Evolutionary conservation across 2,329 filamentous ascomycete genomes (phyloP), one percentile per base, ranked within the genome.

Genomic region (Fonsecaea erecta): DNA sequence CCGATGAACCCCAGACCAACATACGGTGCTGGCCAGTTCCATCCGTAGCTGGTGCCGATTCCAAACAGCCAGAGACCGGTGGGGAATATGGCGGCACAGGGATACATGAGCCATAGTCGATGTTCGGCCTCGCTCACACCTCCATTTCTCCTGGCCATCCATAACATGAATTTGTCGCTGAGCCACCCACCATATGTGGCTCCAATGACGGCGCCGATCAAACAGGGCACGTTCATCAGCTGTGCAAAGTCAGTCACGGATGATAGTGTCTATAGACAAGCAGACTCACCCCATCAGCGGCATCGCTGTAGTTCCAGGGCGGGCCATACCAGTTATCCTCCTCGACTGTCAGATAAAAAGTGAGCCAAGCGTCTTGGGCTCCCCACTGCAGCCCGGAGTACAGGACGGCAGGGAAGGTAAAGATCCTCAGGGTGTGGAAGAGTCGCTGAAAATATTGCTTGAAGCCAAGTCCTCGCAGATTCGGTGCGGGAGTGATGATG

Each of bases 321-420:
- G 77, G 74, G 0, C 75, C 80, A 28, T 81, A 82, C 81, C 84
- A 86, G 68, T 81, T 81, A 66, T 85, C 83, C 69, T 87, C 83
- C 71, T 86, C 80, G 1, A 86, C 79, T 0, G 85, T 87, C 34
- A 86, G 76, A 67, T 87, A 86, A 72, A 87, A 86, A 1, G 83
- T 83, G 24, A 87, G 75, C 75, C 85, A 86, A n/a, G 85, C 83
- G 68, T 86, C 85, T 73, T 87, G 85, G 32, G 83, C 78, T 3
- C 85, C 85, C 85, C 85, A 87, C 71, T 86, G 84, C 26, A 86
- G 73, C 8, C 85, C 84, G 2, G 84, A 83, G 66, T 83, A 86
- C 67, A 84, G 79, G 9, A 86, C 84, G 1, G 84, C 84, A 0
- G 85, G 85, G 65, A 86, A 86, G 1, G 80, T 79, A 71, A 86